Conservation (phyloP, 2,329 filamentous ascomycete genomes). For the Hymenoscyphus scutula region DNA sequence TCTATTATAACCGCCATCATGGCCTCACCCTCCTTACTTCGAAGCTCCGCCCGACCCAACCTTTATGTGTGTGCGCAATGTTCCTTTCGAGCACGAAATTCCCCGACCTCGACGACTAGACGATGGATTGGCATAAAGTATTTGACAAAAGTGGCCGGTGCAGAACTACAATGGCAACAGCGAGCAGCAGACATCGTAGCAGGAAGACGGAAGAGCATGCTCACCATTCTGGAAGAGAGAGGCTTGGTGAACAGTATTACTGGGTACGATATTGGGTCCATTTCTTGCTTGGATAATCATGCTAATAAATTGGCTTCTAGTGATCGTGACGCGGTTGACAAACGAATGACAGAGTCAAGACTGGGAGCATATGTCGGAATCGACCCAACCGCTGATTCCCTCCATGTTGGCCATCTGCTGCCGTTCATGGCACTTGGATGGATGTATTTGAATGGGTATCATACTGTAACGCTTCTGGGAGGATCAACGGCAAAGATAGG, state of each 20-base stretch:
- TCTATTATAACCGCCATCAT: conserved; percentile 23
- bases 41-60: conserved; percentile 24
- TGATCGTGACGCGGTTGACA: conserved; percentile 52
- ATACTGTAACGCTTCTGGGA: conserved; percentile 65
- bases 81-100: conserved; percentile 26
- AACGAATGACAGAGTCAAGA: conserved; percentile 61
- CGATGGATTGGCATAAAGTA: conserved; percentile 37
- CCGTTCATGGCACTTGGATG: conserved; percentile 83
- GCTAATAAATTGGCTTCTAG: conserved; percentile 24
- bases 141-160: conserved; percentile 36
- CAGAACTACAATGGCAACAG: conserved; percentile 45
- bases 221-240: conserved; percentile 66
- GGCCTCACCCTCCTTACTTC: conserved; percentile 31
- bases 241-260: conserved; percentile 73
- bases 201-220: conserved; percentile 53
- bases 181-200: conserved; percentile 47
- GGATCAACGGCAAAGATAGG: conserved; percentile 76
- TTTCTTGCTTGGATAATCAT: not conserved
- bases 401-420: conserved; percentile 78
- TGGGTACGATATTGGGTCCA: conserved; percentile 52
- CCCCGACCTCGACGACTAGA: conserved; percentile 18
- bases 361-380: conserved; percentile 78
- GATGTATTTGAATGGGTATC: conserved; percentile 75
- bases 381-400: conserved; percentile 75
- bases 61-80: conserved; percentile 35